These are phyloP conservation scores for Kitagawia praeruptora DNA, from an alignment of 129 eudicot species.

Conservation along the genomic window DNA sequence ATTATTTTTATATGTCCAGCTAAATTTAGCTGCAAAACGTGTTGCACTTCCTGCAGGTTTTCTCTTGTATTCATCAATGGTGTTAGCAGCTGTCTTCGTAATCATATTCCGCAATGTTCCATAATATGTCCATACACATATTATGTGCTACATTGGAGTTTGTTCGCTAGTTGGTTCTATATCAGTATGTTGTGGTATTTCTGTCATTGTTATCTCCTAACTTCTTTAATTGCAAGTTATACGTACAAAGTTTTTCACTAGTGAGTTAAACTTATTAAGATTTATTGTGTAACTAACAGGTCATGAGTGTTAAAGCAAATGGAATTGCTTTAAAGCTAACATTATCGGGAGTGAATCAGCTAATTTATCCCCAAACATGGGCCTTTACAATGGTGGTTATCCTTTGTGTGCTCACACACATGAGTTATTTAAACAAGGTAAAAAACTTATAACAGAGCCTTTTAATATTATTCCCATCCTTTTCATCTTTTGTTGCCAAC, in stretches of 20 bases:
- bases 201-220: too few species aligned
- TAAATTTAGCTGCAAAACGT: conserved; percentile 6
- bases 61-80: conserved; percentile 62
- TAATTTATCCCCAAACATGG: conserved; percentile 91
- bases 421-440: conserved; percentile 94
- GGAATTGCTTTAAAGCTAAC: too few species aligned
- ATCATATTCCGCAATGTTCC: conserved; percentile 64
- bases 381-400: conserved; percentile 53
- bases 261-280: too few species aligned
- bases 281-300: too few species aligned
- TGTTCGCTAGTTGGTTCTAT: too few species aligned
- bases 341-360: too few species aligned
- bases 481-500: background rate
- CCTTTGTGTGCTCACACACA: conserved; percentile 71
- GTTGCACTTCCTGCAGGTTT: conserved; percentile 51
- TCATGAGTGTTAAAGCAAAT: too few species aligned
- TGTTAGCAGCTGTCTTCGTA: conserved; percentile 56
- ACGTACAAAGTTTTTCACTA: too few species aligned
- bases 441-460: background rate
- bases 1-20: background rate
- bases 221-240: too few species aligned
- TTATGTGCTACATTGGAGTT: too few species aligned
- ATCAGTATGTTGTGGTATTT: too few species aligned
- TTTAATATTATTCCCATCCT: conserved; percentile 9
- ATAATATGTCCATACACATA: conserved; percentile 79